These are phyloP conservation scores for Oropetium thomaeum DNA, from an alignment of 176 grass and related monocot genomes.

Conservation along the genomic window DNA sequence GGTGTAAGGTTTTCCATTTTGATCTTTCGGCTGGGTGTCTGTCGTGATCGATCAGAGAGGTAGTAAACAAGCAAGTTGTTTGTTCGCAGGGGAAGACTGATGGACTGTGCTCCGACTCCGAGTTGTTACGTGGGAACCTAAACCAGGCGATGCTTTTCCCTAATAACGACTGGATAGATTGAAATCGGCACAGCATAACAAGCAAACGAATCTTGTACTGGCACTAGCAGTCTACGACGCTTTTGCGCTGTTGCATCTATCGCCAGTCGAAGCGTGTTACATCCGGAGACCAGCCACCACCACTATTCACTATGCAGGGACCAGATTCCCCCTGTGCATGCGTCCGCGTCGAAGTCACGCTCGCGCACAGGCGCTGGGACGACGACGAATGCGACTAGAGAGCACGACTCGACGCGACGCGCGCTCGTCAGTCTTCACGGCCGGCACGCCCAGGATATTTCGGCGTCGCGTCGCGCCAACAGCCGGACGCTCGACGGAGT, in stretches of 20 bases:
- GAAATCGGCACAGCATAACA: neutral
- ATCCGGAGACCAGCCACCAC: neutral
- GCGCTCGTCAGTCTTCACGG: neutral
- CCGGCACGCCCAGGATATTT: slow-evolving; percentile 3
- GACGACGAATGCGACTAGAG: neutral
- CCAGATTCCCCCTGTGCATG: neutral
- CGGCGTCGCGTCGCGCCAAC: slow-evolving; percentile 5
- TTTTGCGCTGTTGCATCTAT: neutral
- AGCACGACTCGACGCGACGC: neutral
- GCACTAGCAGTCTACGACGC: neutral
- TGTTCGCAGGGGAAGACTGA: neutral
- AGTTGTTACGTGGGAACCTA: neutral
- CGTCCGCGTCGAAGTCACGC: neutral
- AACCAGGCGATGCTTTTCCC: neutral
- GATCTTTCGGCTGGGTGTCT: neutral
- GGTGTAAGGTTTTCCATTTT: slow-evolving; percentile 15
- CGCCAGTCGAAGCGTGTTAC: neutral
- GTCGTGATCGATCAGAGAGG: neutral
- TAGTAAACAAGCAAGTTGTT: neutral
- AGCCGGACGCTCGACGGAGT: neutral
- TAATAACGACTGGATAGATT: neutral
- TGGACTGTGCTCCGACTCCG: too few relatives aligned
- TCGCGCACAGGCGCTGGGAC: neutral
- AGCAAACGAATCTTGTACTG: neutral
- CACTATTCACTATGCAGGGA: neutral